phyloP scores from a whole-genome alignment of 129 eudicot genomes.

The Chrysanthemum lavandulifolium region DNA sequence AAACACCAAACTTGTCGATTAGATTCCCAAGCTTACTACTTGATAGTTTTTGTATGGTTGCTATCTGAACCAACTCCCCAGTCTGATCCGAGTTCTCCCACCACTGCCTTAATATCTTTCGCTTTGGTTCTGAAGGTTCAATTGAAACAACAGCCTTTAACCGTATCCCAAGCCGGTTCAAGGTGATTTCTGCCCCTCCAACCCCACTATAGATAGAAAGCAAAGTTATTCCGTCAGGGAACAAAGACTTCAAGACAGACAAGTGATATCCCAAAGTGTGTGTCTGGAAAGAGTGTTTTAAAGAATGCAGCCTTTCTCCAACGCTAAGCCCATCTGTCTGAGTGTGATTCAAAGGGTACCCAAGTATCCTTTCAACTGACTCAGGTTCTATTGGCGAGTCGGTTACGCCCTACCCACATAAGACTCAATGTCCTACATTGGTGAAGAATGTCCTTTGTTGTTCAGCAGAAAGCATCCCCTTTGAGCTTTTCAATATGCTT shows the following conservation, averaged over 20 bases:
- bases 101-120: constrained; percentile 71
- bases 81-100: constrained; percentile 64
- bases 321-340: constrained; percentile 43
- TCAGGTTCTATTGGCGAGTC: constrained; percentile 68
- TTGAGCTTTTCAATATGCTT: constrained; percentile 40
- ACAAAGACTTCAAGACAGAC: constrained; percentile 60
- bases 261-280: constrained; percentile 78
- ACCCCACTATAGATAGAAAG: constrained; percentile 75
- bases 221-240: constrained; percentile 65
- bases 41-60: constrained; percentile 52
- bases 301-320: constrained; percentile 54
- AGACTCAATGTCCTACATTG: constrained; percentile 56
- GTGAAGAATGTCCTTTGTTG: constrained; percentile 56
- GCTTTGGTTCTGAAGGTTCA: constrained; percentile 65
- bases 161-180: constrained; percentile 71
- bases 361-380: constrained; percentile 64
- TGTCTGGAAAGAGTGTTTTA: constrained; percentile 66
- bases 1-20: constrained; percentile 52
- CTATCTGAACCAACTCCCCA: constrained; percentile 85
- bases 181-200: constrained; percentile 88
- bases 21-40: constrained; percentile 58
- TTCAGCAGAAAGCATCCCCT: constrained; percentile 55
- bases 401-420: constrained; percentile 70
- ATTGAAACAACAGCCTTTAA: constrained; percentile 73
- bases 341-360: constrained; percentile 77